These are phyloP conservation scores for Coemansia sp. DNA, from an alignment of 192 early-diverging fungal species.

Conservation along the genomic window DNA sequence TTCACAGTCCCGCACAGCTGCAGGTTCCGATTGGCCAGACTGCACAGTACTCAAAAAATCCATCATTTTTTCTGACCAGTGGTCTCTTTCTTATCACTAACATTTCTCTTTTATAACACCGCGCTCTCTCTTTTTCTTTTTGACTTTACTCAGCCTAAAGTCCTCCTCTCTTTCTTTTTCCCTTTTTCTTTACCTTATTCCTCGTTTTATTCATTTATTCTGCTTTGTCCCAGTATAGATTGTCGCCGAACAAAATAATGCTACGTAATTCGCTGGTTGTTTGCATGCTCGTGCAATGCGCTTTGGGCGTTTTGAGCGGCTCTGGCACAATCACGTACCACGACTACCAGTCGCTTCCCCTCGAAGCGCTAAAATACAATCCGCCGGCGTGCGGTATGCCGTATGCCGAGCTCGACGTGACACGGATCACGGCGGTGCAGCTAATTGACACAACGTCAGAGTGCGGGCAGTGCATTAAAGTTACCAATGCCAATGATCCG, in stretches of 20 bases:
- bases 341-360: constrained; percentile 52
- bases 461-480: constrained; percentile 58
- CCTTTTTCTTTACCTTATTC: not conserved
- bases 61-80: not conserved
- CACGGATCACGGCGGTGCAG: constrained; percentile 58
- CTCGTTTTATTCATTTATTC: not conserved
- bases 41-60: not conserved
- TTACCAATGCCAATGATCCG: constrained; percentile 40
- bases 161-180: not conserved
- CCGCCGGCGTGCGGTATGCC: constrained; percentile 62
- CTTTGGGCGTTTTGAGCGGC: constrained; percentile 24
- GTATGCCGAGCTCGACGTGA: constrained; percentile 52
- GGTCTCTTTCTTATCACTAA: not conserved
- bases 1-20: not conserved
- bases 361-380: constrained; percentile 37
- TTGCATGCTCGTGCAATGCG: not conserved
- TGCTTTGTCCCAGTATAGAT: not conserved
- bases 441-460: constrained; percentile 41
- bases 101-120: not conserved
- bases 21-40: constrained; percentile 1
- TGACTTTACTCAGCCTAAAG: not conserved
- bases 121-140: not conserved
- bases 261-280: not conserved
- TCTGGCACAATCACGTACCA: constrained; percentile 49
- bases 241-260: not conserved